These are phyloP conservation scores for Piper longum DNA, from an alignment of 164 flowering plant species.

Conservation along the genomic window DNA sequence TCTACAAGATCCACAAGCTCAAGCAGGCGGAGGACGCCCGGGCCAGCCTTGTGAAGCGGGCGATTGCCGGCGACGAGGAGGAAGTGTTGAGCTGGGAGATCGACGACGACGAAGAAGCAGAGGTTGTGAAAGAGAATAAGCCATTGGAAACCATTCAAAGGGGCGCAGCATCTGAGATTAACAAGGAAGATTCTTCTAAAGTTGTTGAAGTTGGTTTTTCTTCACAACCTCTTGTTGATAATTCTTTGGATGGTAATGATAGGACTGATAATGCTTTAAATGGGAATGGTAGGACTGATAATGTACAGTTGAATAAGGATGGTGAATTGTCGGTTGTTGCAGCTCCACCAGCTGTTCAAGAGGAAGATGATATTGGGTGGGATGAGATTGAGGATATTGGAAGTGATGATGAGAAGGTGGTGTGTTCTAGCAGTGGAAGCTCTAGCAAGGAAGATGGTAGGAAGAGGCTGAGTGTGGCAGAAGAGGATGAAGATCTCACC, in stretches of 20 bases:
- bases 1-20: slow-evolving; percentile 46
- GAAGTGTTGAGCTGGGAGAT: slow-evolving; percentile 87
- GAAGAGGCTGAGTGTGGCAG: slow-evolving; percentile 23
- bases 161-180: not conserved
- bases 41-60: slow-evolving; percentile 57
- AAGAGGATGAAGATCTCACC: slow-evolving; percentile 63
- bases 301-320: too few species aligned
- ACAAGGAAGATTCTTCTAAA: not conserved
- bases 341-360: slow-evolving; percentile 8
- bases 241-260: too few species aligned
- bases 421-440: slow-evolving; percentile 11
- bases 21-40: slow-evolving; percentile 62
- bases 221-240: too few species aligned
- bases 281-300: too few species aligned
- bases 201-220: too few species aligned
- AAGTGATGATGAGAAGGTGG: slow-evolving; percentile 41
- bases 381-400: slow-evolving; percentile 85
- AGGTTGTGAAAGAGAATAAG: not conserved
- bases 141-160: not conserved
- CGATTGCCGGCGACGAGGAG: slow-evolving; percentile 53
- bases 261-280: too few species aligned
- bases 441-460: slow-evolving; percentile 34
- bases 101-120: slow-evolving; percentile 37
- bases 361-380: slow-evolving; percentile 83
- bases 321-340: too few species aligned